Conservation (phyloP, 1,284 basidiomycete species). For the Melampsora americana region DNA sequence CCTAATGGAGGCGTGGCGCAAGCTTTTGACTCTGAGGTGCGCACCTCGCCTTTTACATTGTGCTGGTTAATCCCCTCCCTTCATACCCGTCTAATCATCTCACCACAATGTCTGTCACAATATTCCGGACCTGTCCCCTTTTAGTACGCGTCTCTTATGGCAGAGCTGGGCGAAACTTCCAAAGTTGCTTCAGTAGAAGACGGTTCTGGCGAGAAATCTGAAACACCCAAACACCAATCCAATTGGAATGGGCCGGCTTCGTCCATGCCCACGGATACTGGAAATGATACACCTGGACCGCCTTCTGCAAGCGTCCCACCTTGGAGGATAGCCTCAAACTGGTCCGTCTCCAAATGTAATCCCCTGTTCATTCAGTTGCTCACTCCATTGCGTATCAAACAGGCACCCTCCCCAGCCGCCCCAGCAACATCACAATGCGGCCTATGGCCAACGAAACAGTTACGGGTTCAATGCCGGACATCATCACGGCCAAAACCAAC, state of each 20-base stretch:
- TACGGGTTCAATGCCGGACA: constrained; percentile 31
- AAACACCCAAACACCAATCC: constrained; percentile 31
- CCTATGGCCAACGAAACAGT: constrained; percentile 37
- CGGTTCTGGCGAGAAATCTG: constrained; percentile 16
- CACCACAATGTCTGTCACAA: neutral
- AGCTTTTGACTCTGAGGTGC: constrained; percentile 43
- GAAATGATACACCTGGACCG: constrained; percentile 19
- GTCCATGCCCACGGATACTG: constrained; percentile 32
- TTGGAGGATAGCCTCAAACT: constrained; percentile 40
- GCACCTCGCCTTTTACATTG: neutral
- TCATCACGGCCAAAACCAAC: constrained; percentile 31
- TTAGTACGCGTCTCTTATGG: constrained; percentile 92
- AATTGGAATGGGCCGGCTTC: constrained; percentile 32
- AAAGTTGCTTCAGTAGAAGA: constrained; percentile 37
- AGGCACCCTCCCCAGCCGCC: constrained; percentile 43
- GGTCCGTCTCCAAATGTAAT: constrained; percentile 13
- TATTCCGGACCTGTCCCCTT: neutral
- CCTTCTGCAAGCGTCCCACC: constrained; percentile 25
- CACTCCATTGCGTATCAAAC: neutral
- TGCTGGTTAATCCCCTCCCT: neutral
- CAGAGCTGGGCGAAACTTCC: constrained; percentile 81
- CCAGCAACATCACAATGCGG: constrained; percentile 30
- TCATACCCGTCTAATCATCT: neutral
- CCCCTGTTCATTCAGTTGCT: neutral
- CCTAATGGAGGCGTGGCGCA: constrained; percentile 33